phyloP scores from a whole-genome alignment of 2,329 filamentous ascomycete genomes.

The Juglanconis juglandina region DNA sequence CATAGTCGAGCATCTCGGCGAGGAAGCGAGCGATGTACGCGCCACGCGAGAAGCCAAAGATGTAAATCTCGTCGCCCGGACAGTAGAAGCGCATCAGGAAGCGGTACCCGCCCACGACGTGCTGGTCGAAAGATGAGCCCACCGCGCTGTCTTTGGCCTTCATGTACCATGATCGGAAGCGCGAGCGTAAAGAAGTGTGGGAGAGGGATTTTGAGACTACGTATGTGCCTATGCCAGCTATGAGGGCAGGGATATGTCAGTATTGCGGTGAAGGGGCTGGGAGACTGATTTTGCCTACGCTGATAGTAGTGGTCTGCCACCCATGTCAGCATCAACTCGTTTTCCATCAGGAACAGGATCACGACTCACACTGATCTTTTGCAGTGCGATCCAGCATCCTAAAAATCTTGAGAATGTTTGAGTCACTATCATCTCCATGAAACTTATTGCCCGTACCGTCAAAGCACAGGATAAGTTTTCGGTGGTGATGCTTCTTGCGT shows the following conservation, averaged over 20 bases:
- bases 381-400: constrained; percentile 64
- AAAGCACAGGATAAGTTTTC: constrained; percentile 59
- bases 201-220: constrained; percentile 58
- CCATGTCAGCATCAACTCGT: neutral
- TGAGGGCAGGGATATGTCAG: constrained; percentile 9
- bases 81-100: constrained; percentile 74
- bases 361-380: constrained; percentile 53
- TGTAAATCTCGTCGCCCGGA: constrained; percentile 62
- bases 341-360: neutral
- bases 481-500: constrained; percentile 19
- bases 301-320: constrained; percentile 56
- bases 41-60: constrained; percentile 72
- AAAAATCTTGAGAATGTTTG: constrained; percentile 68
- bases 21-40: constrained; percentile 72
- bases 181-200: constrained; percentile 53
- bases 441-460: constrained; percentile 65
- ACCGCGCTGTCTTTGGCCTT: constrained; percentile 78
- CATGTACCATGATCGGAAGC: constrained; percentile 62
- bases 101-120: constrained; percentile 79
- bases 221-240: constrained; percentile 71
- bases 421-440: constrained; percentile 59
- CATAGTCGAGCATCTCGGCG: constrained; percentile 80
- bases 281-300: constrained; percentile 36
- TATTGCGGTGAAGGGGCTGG: neutral
- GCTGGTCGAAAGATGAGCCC: constrained; percentile 75